Evolutionary conservation across 768 basidiomycete genomes (phyloP).

Genomic region (Tremella fuciformis): DNA sequence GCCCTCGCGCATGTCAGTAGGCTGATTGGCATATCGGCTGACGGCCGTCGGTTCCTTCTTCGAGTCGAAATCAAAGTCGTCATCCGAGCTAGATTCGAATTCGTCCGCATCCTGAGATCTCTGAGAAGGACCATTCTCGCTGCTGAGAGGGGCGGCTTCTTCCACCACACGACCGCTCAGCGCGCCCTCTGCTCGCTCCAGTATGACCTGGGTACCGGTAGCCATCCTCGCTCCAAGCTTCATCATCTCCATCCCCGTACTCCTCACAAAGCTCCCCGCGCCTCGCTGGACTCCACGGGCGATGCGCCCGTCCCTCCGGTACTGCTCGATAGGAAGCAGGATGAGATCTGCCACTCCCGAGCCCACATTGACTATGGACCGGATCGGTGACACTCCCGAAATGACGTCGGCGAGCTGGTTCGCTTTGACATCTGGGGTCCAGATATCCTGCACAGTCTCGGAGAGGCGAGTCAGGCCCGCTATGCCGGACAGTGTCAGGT

Average conservation of each 20-base stretch:
- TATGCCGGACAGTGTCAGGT: constrained; percentile 84
- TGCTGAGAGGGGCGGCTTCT: constrained; percentile 10
- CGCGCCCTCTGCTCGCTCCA: constrained; percentile 90
- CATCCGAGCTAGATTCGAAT: constrained; percentile 31
- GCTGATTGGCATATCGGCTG: constrained; percentile 91
- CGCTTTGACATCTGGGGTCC: constrained; percentile 99
- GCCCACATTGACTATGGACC: constrained; percentile 94
- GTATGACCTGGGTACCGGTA: constrained; percentile 94
- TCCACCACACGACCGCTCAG: constrained; percentile 72
- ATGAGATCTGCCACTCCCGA: constrained; percentile 95
- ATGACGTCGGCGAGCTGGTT: constrained; percentile 96
- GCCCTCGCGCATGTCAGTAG: constrained; percentile 76
- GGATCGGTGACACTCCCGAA: constrained; percentile 91
- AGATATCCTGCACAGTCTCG: constrained; percentile 90
- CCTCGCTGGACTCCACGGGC: constrained; percentile 92
- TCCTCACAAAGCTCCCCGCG: constrained; percentile 85
- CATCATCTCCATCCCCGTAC: constrained; percentile 92
- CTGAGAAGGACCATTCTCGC: constrained; percentile 67
- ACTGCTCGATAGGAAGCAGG: constrained; percentile 92
- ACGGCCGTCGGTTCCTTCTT: constrained; percentile 1
- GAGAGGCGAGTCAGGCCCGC: constrained; percentile 89
- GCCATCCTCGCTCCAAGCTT: constrained; percentile 89
- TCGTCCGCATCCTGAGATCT: constrained; percentile 41
- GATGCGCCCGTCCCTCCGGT: constrained; percentile 91
- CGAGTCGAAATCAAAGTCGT: constrained; percentile 18